These are phyloP conservation scores for Vitis hybrid DNA, from an alignment of 177 flowering plant species.

Conservation along the genomic window DNA sequence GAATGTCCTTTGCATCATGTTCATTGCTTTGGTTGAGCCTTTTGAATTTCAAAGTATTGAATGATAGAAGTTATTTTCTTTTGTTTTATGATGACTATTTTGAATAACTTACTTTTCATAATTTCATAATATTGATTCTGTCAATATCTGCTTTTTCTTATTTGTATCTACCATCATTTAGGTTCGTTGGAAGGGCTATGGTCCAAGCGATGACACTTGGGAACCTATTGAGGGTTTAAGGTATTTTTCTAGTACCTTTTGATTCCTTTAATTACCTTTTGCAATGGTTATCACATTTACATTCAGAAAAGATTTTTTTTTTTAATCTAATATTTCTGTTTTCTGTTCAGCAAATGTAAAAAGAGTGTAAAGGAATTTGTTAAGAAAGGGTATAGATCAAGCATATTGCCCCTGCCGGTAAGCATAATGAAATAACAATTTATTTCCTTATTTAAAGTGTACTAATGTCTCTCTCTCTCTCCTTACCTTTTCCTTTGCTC, in stretches of 20 bases:
- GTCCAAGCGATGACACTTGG: constrained; percentile 68
- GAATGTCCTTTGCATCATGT: no score
- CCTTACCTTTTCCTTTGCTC: background rate
- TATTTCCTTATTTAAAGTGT: background rate
- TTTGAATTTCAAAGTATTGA: no score
- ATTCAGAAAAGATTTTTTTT: no score
- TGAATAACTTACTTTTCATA: no score
- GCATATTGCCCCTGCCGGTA: constrained; percentile 68
- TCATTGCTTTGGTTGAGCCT: no score
- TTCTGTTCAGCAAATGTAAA: constrained; percentile 43
- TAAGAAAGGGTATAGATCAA: constrained; percentile 33
- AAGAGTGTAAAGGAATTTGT: constrained; percentile 53
- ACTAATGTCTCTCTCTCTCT: no score
- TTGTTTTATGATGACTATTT: no score
- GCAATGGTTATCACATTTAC: no score
- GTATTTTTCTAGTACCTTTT: constrained; percentile 27
- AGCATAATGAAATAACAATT: constrained; percentile 11
- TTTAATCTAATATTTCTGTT: background rate
- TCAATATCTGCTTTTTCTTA: background rate
- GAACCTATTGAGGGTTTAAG: constrained; percentile 69
- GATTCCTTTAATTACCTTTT: no score
- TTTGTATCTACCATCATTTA: constrained; percentile 14
- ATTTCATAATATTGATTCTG: background rate
- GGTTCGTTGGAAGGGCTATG: constrained; percentile 87
- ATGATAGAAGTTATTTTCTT: no score